A percentile compares a stretch with the other conserved stretches of the same genome.
phyloP scores from a whole-genome alignment of 768 basidiomycete genomes.

The Collybiopsis luxurians region DNA sequence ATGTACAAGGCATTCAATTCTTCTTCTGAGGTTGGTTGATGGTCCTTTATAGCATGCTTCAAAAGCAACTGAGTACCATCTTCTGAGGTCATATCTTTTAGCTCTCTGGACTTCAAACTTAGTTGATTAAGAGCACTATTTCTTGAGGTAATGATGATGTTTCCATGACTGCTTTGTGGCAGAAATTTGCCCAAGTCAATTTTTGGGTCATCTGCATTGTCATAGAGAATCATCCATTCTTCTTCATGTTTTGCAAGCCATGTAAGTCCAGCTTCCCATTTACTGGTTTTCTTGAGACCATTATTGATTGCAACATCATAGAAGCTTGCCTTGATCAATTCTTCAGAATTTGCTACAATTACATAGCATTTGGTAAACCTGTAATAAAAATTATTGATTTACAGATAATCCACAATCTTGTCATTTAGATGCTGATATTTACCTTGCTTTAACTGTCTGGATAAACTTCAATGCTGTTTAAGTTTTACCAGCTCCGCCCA shows the following conservation, averaged over 20 bases:
- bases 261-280: background rate
- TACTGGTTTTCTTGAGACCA: background rate
- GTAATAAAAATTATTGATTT: background rate
- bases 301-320: background rate
- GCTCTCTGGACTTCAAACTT: background rate
- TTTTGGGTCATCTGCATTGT: constrained; percentile 10
- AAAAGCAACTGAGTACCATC: background rate
- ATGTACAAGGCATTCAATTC: too few relatives aligned
- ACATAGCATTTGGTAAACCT: background rate
- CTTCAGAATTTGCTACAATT: too few relatives aligned
- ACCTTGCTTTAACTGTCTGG: background rate
- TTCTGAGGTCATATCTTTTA: background rate
- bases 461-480: background rate
- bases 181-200: background rate
- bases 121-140: background rate
- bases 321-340: too few relatives aligned
- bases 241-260: background rate
- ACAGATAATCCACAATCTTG: too few relatives aligned
- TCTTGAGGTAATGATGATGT: too few relatives aligned
- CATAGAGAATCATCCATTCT: constrained; percentile 10
- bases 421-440: too few relatives aligned
- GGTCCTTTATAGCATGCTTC: too few relatives aligned
- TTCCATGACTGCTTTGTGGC: constrained; percentile 8
- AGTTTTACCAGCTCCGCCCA: constrained; percentile 1
- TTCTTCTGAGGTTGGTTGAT: too few relatives aligned